Evolutionary conservation across 257 asterid species (phyloP), one percentile per base, ranked within the genome.

Genomic region (Nicotiana sylvestris): DNA sequence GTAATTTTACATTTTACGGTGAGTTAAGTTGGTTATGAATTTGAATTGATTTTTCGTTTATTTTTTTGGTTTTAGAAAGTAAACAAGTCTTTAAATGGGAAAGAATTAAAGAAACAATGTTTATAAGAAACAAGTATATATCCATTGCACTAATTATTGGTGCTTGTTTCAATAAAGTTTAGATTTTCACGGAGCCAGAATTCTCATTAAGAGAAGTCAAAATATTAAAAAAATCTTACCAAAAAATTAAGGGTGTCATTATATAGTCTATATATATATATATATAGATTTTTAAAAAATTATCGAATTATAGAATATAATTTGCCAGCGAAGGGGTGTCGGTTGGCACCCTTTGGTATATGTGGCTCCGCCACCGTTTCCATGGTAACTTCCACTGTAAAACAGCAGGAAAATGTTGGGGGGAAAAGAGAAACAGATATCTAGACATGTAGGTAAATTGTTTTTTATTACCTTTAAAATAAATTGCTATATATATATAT

Each of bases 1-100:
- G 98, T 82, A 86, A 89, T 83, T 96, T 96, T 81, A 93, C 98
- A 15, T 92, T 96, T 78, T 92, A 89, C 66, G 99, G 99, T 94
- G 64, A 58, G 57, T 13, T 56, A 66, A 58, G 72, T 13, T 56
- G 7, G 33, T 56, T 58, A 78, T 58, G 32, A 78, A 32, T 1
- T 58, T 3, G 1, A 16, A 27, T 77, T 77, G 2, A 2, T 16
- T 51, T 76, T 25, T 49, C 11, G 13, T n/a, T 17, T 39, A n/a
- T 27, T 49, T 37, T 37, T 12, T 21, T 11, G 5, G 60, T 62
- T 25, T 25, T 62, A 25, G 30, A 62, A 60, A 60, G 4, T 61
- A 61, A 27, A 10, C 37, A 64, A 4, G 69, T 64, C 18, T 64
- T 11, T 64, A 27, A 11, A 9, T 27, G 69, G 37, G 69, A 12